Conservation (phyloP, 1,284 basidiomycete genomes). For the Xerocomus nothofagi region DNA sequence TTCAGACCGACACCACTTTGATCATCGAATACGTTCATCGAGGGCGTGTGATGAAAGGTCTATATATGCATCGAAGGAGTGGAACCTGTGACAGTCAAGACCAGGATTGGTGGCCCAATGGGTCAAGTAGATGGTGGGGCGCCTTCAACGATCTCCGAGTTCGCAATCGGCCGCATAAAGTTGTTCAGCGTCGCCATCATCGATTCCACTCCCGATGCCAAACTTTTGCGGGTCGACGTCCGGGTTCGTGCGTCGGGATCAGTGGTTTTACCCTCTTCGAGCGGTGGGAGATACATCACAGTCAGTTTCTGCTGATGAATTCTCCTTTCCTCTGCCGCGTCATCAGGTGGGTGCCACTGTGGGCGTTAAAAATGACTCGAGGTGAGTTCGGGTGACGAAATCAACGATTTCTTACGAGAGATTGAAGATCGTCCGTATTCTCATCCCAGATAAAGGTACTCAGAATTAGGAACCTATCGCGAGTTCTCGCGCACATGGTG, state of each 20-base stretch:
- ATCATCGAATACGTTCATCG: background rate
- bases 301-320: background rate
- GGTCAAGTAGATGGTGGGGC: background rate
- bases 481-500: background rate
- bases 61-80: background rate
- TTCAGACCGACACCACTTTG: background rate
- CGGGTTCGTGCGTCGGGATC: background rate
- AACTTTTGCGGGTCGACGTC: background rate
- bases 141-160: background rate
- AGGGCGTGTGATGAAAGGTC: background rate
- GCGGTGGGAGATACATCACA: background rate
- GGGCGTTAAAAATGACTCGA: background rate
- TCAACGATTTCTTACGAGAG: background rate
- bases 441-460: background rate
- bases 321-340: background rate
- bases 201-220: background rate
- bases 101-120: background rate
- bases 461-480: background rate
- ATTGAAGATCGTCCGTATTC: background rate
- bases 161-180: background rate
- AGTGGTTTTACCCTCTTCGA: no score
- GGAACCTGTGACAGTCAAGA: background rate
- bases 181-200: background rate
- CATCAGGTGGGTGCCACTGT: background rate
- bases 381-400: background rate